phyloP scores from a whole-genome alignment of 2,329 filamentous ascomycete species.

The Aspergillus quadricinctus region DNA sequence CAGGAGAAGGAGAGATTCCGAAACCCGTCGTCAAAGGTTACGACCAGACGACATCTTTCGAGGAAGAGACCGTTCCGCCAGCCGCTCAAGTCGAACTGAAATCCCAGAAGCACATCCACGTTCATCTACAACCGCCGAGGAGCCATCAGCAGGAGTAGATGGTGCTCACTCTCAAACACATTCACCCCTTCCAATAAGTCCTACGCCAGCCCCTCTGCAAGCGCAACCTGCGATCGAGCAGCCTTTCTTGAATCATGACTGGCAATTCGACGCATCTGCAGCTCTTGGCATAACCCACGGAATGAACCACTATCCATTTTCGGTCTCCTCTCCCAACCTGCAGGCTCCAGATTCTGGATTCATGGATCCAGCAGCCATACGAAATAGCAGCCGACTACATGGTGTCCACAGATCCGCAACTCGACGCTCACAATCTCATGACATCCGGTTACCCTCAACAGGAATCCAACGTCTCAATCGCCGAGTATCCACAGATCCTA shows the following conservation, averaged over 20 bases:
- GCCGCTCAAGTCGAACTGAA: background rate
- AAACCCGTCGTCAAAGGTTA: conserved; percentile 6
- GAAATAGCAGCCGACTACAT: background rate
- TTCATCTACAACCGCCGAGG: background rate
- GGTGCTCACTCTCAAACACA: background rate
- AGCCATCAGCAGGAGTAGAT: background rate
- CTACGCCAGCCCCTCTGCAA: background rate
- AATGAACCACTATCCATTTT: conserved; percentile 25
- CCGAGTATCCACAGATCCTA: conserved; percentile 32
- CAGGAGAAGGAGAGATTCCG: conserved; percentile 17
- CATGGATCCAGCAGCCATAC: conserved; percentile 16
- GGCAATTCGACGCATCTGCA: background rate
- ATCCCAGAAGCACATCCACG: background rate
- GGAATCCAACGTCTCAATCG: conserved; percentile 15
- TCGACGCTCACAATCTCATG: conserved; percentile 17
- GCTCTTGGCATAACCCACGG: conserved; percentile 1
- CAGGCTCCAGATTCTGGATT: conserved; percentile 20
- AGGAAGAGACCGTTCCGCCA: conserved; percentile 7
- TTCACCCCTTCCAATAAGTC: background rate
- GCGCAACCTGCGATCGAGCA: background rate
- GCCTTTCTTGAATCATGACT: background rate
- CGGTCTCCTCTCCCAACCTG: conserved; percentile 32
- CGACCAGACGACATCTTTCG: conserved; percentile 11
- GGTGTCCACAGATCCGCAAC: conserved; percentile 6
- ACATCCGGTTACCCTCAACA: conserved; percentile 8